Evolutionary conservation across 176 grass and related monocot genomes (phyloP).

Genomic region (Hordeum marinum): DNA sequence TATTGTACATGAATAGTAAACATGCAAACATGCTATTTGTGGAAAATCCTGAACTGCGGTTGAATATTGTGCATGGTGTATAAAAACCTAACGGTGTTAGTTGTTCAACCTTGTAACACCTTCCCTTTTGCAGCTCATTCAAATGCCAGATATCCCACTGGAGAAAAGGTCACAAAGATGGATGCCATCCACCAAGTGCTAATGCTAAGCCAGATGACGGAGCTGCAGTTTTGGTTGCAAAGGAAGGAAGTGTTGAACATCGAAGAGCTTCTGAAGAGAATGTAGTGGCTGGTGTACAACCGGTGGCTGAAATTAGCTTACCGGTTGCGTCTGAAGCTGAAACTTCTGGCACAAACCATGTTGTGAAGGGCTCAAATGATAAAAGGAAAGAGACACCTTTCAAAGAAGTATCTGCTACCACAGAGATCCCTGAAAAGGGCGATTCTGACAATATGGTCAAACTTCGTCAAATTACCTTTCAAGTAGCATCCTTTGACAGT

Average conservation of each 20-base stretch:
- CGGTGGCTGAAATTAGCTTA: not conserved
- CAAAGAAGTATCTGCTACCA: not conserved
- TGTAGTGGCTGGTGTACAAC: conserved; percentile 29
- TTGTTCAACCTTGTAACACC: not conserved
- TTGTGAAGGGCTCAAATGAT: conserved; percentile 21
- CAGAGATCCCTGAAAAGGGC: not conserved
- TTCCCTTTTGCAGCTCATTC: conserved; percentile 61
- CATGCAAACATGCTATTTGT: not conserved
- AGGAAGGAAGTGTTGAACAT: conserved; percentile 30
- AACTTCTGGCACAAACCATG: conserved; percentile 28
- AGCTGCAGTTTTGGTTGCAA: conserved; percentile 34
- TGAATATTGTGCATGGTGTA: not conserved
- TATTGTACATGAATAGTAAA: not conserved
- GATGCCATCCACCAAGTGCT: conserved; percentile 61
- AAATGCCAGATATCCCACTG: conserved; percentile 96
- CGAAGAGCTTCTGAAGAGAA: conserved; percentile 33
- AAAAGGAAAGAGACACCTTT: conserved; percentile 2
- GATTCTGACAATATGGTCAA: not conserved
- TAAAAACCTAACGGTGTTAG: not conserved
- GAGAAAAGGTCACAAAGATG: conserved; percentile 97
- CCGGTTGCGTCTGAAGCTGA: conserved; percentile 11
- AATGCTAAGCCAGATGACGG: conserved; percentile 23
- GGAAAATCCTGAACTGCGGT: not conserved
- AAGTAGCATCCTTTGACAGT: conserved; percentile 5
- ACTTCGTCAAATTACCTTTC: not conserved